Percentiles rank a stretch among this genome's conserved stretches.
Conservation (phyloP, 2,329 filamentous ascomycete species). For the Colletotrichum lini region DNA sequence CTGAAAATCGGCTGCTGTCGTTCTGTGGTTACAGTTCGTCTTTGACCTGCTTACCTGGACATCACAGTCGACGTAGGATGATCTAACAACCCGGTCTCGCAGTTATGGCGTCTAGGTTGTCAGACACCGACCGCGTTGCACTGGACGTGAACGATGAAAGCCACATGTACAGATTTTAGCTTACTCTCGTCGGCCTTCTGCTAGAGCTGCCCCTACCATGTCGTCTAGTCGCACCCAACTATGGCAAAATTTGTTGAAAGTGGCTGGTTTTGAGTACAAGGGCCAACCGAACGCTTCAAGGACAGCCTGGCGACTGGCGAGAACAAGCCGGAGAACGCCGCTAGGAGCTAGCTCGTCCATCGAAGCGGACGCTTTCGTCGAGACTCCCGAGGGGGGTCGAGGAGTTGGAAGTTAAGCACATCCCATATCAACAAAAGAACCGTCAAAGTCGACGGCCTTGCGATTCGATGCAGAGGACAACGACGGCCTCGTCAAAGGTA, state of each 20-base stretch:
- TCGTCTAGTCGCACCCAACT: background rate
- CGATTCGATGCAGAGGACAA: background rate
- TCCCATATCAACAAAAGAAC: background rate
- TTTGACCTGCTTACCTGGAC: background rate
- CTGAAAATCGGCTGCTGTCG: background rate
- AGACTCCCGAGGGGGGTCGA: background rate
- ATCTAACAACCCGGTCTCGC: background rate
- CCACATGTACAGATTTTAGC: background rate
- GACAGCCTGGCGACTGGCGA: background rate
- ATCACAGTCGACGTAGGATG: background rate
- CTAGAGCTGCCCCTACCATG: background rate
- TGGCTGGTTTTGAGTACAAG: background rate
- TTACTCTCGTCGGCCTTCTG: background rate
- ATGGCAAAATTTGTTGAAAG: background rate
- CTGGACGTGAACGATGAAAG: background rate
- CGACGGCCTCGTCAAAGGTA: background rate
- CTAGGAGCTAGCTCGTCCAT: conserved; percentile 11
- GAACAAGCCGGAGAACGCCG: background rate
- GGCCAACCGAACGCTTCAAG: background rate
- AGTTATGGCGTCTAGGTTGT: background rate
- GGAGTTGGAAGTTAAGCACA: conserved; percentile 14
- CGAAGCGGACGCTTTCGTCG: background rate
- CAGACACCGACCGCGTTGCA: background rate
- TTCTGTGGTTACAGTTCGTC: background rate
- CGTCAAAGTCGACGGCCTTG: background rate